These are phyloP conservation scores for Rhynchosporium graminicola DNA, from an alignment of 2,329 filamentous ascomycete genomes.

Conservation along the genomic window DNA sequence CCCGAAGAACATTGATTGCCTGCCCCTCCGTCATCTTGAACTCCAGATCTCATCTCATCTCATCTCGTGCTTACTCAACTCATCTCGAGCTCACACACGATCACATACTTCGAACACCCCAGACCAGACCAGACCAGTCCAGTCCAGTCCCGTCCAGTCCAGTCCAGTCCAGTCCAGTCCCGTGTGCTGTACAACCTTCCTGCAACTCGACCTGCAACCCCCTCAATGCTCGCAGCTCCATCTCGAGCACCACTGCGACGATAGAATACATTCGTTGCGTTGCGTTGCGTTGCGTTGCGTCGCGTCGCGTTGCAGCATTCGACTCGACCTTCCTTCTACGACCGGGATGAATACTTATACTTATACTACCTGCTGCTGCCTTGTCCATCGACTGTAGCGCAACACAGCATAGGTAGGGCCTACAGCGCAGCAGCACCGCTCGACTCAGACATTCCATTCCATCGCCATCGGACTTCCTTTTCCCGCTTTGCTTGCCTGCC, in stretches of 20 bases:
- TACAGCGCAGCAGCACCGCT: background rate
- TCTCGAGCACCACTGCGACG: background rate
- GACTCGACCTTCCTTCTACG: conserved; percentile 1
- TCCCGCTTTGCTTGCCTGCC: background rate
- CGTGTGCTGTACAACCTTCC: conserved; percentile 1
- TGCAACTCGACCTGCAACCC: conserved; percentile 3
- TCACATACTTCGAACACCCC: background rate
- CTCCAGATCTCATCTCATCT: no score
- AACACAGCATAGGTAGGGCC: conserved; percentile 7
- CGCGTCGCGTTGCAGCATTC: background rate
- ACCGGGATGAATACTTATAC: conserved; percentile 15
- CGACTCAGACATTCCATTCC: background rate
- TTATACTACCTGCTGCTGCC: background rate
- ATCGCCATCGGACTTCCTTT: conserved; percentile 2
- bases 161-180: background rate
- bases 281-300: background rate
- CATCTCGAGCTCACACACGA: background rate
- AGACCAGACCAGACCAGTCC: background rate
- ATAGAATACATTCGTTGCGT: background rate
- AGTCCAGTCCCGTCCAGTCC: background rate
- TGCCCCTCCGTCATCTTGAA: no score
- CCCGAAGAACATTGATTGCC: no score
- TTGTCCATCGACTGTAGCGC: conserved; percentile 24
- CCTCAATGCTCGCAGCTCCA: background rate
- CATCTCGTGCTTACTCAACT: no score